Conservation (phyloP, 805 yeast species). For the Candida vartiovaarae region DNA sequence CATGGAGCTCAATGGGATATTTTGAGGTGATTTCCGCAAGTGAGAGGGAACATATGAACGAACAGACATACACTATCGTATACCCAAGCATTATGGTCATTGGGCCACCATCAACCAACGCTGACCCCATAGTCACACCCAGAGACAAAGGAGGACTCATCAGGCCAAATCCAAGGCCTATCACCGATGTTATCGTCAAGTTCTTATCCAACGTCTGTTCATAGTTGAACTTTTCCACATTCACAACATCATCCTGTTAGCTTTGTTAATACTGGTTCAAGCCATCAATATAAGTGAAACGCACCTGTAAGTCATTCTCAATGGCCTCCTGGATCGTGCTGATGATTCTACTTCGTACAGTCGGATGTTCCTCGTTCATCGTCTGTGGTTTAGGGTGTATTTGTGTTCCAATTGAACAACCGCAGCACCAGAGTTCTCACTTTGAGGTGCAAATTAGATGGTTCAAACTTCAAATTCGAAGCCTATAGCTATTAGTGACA, state of each 20-base stretch:
- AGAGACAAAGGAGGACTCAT: slow-evolving; percentile 82
- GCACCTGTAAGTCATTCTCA: slow-evolving; percentile 19
- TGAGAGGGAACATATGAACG: slow-evolving; percentile 60
- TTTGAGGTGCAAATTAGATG: too few relatives aligned
- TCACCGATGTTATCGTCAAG: slow-evolving; percentile 59
- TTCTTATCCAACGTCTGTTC: slow-evolving; percentile 65
- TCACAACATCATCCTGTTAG: slow-evolving; percentile 24
- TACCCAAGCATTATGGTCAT: slow-evolving; percentile 74
- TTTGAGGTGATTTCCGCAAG: slow-evolving; percentile 73
- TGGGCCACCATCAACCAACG: slow-evolving; percentile 70
- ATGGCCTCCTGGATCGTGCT: slow-evolving; percentile 17
- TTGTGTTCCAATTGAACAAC: too few relatives aligned
- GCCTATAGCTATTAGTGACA: too few relatives aligned
- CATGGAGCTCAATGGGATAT: slow-evolving; percentile 73
- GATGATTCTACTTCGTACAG: slow-evolving; percentile 6
- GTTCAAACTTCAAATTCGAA: too few relatives aligned
- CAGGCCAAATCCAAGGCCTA: slow-evolving; percentile 72
- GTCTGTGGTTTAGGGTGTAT: too few relatives aligned
- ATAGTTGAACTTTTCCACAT: slow-evolving; percentile 66
- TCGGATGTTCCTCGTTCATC: background rate
- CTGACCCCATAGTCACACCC: slow-evolving; percentile 65
- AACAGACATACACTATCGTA: slow-evolving; percentile 55
- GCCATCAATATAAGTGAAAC: background rate
- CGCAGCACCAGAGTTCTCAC: too few relatives aligned
- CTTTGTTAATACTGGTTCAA: background rate